phyloP scores from a whole-genome alignment of 2,329 filamentous ascomycete species.

The Aspergillus sp. region DNA sequence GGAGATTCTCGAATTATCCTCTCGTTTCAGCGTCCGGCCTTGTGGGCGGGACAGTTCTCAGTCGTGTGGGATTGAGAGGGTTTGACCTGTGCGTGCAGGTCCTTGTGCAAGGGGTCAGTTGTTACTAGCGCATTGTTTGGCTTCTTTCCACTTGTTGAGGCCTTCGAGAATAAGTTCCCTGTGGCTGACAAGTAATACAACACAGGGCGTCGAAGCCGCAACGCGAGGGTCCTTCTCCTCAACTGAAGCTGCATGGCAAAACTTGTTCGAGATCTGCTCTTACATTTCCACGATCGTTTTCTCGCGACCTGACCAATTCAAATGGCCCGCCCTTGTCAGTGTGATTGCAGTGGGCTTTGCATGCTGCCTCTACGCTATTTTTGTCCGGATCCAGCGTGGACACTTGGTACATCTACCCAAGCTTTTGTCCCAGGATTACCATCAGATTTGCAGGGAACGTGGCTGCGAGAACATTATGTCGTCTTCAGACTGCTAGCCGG shows the following conservation, averaged over 20 bases:
- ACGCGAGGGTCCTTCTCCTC: slow-evolving; percentile 55
- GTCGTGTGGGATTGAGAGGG: slow-evolving; percentile 47
- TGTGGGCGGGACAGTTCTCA: slow-evolving; percentile 40
- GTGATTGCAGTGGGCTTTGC: slow-evolving; percentile 37
- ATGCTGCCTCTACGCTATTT: background rate
- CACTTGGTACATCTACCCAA: background rate
- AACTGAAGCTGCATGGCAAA: slow-evolving; percentile 56
- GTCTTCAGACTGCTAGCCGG: too few species aligned
- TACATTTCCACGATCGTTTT: slow-evolving; percentile 55
- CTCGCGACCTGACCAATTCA: slow-evolving; percentile 50
- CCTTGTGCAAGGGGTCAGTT: slow-evolving; percentile 47
- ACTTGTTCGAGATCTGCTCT: slow-evolving; percentile 55
- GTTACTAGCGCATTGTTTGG: too few species aligned
- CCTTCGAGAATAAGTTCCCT: too few species aligned
- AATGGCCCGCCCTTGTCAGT: slow-evolving; percentile 48
- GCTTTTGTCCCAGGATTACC: too few species aligned
- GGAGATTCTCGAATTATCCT: slow-evolving; percentile 20
- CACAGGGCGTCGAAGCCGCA: slow-evolving; percentile 43
- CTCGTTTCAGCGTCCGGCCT: slow-evolving; percentile 40
- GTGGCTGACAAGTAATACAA: background rate
- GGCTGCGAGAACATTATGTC: too few species aligned
- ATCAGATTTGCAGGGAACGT: too few species aligned
- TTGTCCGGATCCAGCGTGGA: background rate
- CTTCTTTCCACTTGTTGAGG: background rate
- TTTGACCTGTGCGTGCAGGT: slow-evolving; percentile 49